Conservation (phyloP, 2,329 filamentous ascomycete species). For the Onygenales sp. region DNA sequence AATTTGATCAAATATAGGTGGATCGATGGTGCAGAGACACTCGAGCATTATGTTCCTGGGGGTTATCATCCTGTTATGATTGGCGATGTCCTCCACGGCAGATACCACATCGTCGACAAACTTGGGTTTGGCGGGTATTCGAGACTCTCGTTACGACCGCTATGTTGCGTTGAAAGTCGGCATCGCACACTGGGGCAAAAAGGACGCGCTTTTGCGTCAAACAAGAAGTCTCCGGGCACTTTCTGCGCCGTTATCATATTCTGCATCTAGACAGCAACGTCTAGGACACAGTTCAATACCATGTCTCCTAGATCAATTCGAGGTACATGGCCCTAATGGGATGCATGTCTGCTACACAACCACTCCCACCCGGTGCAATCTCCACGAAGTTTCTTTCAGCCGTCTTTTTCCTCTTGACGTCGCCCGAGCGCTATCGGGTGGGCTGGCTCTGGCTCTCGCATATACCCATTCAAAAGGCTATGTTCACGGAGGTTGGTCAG, state of each 20-base stretch:
- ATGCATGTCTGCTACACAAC: conserved; percentile 14
- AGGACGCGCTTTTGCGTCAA: conserved; percentile 10
- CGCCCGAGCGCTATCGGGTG: conserved; percentile 11
- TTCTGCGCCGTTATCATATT: conserved; percentile 5
- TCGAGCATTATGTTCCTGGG: no score
- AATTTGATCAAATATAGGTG: no score
- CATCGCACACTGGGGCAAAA: conserved; percentile 13
- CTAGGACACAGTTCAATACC: conserved; percentile 5
- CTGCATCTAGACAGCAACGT: background rate
- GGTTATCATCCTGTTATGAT: no score
- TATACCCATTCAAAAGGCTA: conserved; percentile 16
- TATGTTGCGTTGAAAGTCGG: background rate
- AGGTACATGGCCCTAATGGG: conserved; percentile 13
- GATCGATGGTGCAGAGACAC: no score
- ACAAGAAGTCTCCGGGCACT: conserved; percentile 15
- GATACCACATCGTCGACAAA: no score
- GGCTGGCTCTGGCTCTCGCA: conserved; percentile 12
- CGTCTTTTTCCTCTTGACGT: conserved; percentile 11
- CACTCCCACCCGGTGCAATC: conserved; percentile 14
- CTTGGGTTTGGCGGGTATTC: no score
- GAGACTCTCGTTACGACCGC: no score
- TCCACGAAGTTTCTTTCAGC: conserved; percentile 14
- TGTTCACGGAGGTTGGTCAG: conserved; percentile 15
- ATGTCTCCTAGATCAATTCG: conserved; percentile 11
- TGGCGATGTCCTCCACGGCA: no score